Conservation (phyloP, 176 grass and related monocot genomes). For the Bonia amplexicaulis region DNA sequence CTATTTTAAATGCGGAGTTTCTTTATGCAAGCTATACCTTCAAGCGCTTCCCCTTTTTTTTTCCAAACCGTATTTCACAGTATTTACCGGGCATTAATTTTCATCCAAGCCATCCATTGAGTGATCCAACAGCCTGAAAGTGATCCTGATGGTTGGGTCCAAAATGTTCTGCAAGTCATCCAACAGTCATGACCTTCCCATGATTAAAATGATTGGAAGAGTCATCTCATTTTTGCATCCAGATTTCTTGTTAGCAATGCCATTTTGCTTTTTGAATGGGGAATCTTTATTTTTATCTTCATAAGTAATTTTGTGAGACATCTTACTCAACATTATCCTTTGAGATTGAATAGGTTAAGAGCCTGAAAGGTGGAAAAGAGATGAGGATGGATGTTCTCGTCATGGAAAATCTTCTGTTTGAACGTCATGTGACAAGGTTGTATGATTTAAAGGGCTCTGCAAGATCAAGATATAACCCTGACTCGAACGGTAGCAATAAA, state of each 20-base stretch:
- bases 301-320: not conserved
- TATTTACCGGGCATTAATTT: not conserved
- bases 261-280: not conserved
- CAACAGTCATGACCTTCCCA: not conserved
- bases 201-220: not conserved
- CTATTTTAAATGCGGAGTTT: not conserved
- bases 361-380: conserved; percentile 81
- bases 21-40: not conserved
- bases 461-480: conserved; percentile 93
- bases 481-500: conserved; percentile 85
- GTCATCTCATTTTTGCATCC: not conserved
- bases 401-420: conserved; percentile 99
- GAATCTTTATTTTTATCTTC: not conserved
- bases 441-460: conserved; percentile 96
- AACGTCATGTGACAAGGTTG: conserved; percentile 69
- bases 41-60: not conserved
- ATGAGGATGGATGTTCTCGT: conserved; percentile 84
- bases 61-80: not conserved
- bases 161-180: not conserved
- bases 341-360: conserved; percentile 53
- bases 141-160: not conserved
- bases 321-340: conserved; percentile 8
- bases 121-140: not conserved
- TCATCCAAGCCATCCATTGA: not conserved
- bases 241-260: conserved; percentile 7